These are phyloP conservation scores for Candida pseudofarinosa DNA, from an alignment of 805 yeast species.

Conservation along the genomic window DNA sequence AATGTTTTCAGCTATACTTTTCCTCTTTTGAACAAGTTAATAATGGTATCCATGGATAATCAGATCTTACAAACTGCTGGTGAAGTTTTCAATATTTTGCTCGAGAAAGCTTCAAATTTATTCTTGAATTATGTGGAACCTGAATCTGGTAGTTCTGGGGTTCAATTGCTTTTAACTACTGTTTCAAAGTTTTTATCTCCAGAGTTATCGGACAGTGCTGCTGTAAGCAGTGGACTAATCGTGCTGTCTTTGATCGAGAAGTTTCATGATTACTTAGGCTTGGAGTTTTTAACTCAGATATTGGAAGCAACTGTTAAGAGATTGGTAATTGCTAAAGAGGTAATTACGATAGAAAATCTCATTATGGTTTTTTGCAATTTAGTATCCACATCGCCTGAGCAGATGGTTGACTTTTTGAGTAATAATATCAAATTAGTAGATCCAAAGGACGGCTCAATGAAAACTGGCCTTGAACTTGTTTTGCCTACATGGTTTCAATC, in stretches of 20 bases:
- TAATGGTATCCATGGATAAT: slow-evolving; percentile 57
- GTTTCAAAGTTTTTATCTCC: slow-evolving; percentile 71
- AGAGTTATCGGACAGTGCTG: slow-evolving; percentile 72
- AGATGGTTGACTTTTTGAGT: slow-evolving; percentile 60
- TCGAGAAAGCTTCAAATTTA: slow-evolving; percentile 37
- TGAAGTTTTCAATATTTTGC: slow-evolving; percentile 62
- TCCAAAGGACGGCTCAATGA: slow-evolving; percentile 16
- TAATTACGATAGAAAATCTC: slow-evolving; percentile 73
- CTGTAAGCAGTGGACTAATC: slow-evolving; percentile 69
- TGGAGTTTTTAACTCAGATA: slow-evolving; percentile 49
- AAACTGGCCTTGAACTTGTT: slow-evolving; percentile 50
- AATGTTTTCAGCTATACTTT: slow-evolving; percentile 41
- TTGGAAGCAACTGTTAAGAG: slow-evolving; percentile 69
- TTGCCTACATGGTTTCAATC: slow-evolving; percentile 80
- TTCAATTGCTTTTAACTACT: slow-evolving; percentile 55
- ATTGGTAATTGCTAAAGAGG: slow-evolving; percentile 60
- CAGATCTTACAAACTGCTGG: slow-evolving; percentile 75
- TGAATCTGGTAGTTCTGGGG: slow-evolving; percentile 40
- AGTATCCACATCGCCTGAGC: slow-evolving; percentile 56
- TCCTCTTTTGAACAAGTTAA: slow-evolving; percentile 38
- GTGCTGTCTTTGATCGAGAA: slow-evolving; percentile 56
- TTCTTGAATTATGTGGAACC: slow-evolving; percentile 31
- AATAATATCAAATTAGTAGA: slow-evolving; percentile 26
- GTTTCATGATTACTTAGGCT: slow-evolving; percentile 36
- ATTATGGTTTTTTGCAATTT: slow-evolving; percentile 72